Evolutionary conservation across 2,329 filamentous ascomycete species (phyloP).

Genomic region (Alternaria brassicicola): DNA sequence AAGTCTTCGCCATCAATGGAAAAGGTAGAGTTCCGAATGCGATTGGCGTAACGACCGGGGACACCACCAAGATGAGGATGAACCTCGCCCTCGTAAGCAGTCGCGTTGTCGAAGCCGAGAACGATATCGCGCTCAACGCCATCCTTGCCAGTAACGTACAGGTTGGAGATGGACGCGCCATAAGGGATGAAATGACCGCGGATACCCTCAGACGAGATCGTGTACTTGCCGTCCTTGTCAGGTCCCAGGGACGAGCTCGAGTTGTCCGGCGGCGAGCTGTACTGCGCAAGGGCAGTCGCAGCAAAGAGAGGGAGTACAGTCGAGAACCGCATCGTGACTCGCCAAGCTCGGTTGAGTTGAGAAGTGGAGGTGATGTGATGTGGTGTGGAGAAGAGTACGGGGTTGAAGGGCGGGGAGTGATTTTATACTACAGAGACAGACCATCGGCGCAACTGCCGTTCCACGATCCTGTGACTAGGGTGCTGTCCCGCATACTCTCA

Average conservation of each 20-base stretch:
- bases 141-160: slow-evolving; percentile 72
- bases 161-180: slow-evolving; percentile 73
- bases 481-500: slow-evolving; percentile 16
- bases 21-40: slow-evolving; percentile 79
- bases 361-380: slow-evolving; percentile 24
- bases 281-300: slow-evolving; percentile 37
- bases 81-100: slow-evolving; percentile 68
- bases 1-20: slow-evolving; percentile 68
- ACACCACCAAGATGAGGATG: slow-evolving; percentile 77
- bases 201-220: slow-evolving; percentile 70
- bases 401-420: slow-evolving; percentile 11
- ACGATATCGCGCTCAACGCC: slow-evolving; percentile 74
- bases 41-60: slow-evolving; percentile 79
- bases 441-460: slow-evolving; percentile 23
- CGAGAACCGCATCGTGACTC: slow-evolving; percentile 36
- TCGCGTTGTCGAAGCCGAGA: slow-evolving; percentile 76
- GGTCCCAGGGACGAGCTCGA: slow-evolving; percentile 30
- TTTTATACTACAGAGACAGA: slow-evolving; percentile 23
- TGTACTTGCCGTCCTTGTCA: slow-evolving; percentile 66
- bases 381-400: slow-evolving; percentile 17
- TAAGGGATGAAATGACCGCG: slow-evolving; percentile 74
- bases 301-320: slow-evolving; percentile 31
- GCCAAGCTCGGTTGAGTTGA: slow-evolving; percentile 21
- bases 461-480: slow-evolving; percentile 29
- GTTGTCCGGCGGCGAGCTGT: slow-evolving; percentile 26